A percentile compares a stretch with the other conserved stretches of the same genome.
These are phyloP conservation scores for Camelina laxa DNA, from an alignment of 345 rosid genomes.

Conservation along the genomic window DNA sequence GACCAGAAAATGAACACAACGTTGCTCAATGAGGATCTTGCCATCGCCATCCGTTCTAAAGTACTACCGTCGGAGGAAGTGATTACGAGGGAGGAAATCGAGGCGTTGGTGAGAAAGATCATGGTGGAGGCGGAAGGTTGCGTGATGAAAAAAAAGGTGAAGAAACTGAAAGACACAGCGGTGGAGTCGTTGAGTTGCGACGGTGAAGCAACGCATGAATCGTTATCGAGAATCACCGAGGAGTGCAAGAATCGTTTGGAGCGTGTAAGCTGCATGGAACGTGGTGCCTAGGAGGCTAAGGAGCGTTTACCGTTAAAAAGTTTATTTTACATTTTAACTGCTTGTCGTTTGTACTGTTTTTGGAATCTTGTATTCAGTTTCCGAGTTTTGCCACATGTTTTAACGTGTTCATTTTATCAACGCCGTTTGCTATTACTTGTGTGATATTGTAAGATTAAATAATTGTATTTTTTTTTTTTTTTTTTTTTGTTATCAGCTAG, in stretches of 20 bases:
- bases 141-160: constrained; percentile 52
- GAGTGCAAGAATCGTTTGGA: constrained; percentile 20
- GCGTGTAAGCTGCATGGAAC: constrained; percentile 20
- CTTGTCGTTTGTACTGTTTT: constrained; percentile 3
- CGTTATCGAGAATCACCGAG: constrained; percentile 29
- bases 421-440: background rate
- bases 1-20: constrained; percentile 41
- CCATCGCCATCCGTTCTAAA: constrained; percentile 35
- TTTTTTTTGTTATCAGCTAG: too few relatives aligned
- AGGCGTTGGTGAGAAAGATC: constrained; percentile 50
- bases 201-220: constrained; percentile 25
- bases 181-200: constrained; percentile 23
- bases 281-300: constrained; percentile 25
- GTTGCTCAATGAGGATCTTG: constrained; percentile 58
- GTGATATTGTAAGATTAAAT: constrained; percentile 6
- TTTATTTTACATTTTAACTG: background rate
- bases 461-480: too few relatives aligned
- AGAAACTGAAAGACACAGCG: constrained; percentile 39
- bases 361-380: background rate
- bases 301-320: background rate
- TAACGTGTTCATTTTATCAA: background rate
- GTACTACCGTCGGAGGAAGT: constrained; percentile 23
- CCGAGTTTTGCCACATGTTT: background rate
- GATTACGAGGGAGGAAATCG: constrained; percentile 42
- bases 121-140: constrained; percentile 50